A percentile compares a stretch with the other conserved stretches of the same genome.
Conservation (phyloP, 2,329 filamentous ascomycete genomes). For the Elsinoe ampelina region DNA sequence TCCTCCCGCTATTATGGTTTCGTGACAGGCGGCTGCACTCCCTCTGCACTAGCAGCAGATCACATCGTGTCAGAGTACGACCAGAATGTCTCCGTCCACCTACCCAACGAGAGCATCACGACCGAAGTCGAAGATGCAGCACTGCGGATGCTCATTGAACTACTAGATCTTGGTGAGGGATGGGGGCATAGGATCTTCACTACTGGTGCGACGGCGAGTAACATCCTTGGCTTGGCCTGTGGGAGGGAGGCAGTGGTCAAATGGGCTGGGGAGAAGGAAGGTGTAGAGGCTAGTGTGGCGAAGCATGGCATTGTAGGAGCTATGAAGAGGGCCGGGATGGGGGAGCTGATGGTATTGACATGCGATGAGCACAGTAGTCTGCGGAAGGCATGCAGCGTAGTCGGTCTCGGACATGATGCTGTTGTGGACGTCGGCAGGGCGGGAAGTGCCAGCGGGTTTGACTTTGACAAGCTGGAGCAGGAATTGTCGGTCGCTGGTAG, state of each 20-base stretch:
- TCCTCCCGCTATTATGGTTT: constrained; percentile 75
- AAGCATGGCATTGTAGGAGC: constrained; percentile 61
- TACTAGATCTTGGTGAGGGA: constrained; percentile 50
- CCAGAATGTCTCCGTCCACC: constrained; percentile 76
- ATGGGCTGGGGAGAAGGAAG: constrained; percentile 30
- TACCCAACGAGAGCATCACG: constrained; percentile 63
- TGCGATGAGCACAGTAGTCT: constrained; percentile 78
- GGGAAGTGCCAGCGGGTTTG: constrained; percentile 57
- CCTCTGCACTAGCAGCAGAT: constrained; percentile 72
- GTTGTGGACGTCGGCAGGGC: constrained; percentile 52
- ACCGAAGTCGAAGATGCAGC: constrained; percentile 69
- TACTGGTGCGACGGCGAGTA: constrained; percentile 60
- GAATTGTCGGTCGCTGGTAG: constrained; percentile 44
- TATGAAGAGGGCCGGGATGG: constrained; percentile 53
- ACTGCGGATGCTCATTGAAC: constrained; percentile 56
- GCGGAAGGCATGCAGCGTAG: constrained; percentile 69
- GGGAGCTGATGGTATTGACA: constrained; percentile 65
- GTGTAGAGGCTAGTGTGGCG: constrained; percentile 44
- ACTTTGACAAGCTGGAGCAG: constrained; percentile 55
- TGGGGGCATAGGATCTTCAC: constrained; percentile 75
- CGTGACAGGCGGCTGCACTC: constrained; percentile 72
- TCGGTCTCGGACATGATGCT: constrained; percentile 64
- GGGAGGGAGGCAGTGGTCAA: constrained; percentile 59
- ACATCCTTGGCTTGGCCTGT: constrained; percentile 56
- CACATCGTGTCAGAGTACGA: constrained; percentile 73